Base-by-base conservation (phyloP, 148 eudicot species). In the Spergularia marina region DNA sequence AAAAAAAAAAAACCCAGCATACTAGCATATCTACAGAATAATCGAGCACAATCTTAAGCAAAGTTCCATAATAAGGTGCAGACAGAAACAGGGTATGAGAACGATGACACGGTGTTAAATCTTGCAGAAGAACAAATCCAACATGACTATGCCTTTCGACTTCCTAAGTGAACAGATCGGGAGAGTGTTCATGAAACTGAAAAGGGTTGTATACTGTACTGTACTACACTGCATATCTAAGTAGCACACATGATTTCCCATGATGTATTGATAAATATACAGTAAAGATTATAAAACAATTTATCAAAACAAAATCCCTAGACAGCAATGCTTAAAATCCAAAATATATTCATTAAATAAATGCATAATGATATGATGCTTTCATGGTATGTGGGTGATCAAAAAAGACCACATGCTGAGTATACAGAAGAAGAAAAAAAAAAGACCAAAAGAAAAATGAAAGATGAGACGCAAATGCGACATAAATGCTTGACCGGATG, bases 321-420 rank as follows among this genome's bases (percentile, higher is more conserved):
- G 56, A 51, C 76, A 74, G n/a, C 51, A 54, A 58, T 57, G 73
- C 78, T 79, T 71, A 51, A 76, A 69, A 66, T 70, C 83, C 56
- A 76, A 77, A 68, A 71, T 30, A 16, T 69, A 69, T 74, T 65
- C 56, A 75, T 44, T 44, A 15, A 77, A 72, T 51, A 52, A 76
- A 71, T 58, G 73, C 72, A 80, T 65, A 72, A 80, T 71, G 55
- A 75, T 53, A 81, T 47, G 76, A 77, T 76, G 73, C 55, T 67
- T 76, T 77, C 83, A 67, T 58, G 58, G 77, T 76, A 76, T 81
- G 70, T 73, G 80, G 80, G 76, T 65, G 73, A 72, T 76, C 71
- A 69, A 69, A 55, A 80, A 63, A 47, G 76, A 80, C 79, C 83
- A 80, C 73, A 65, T 58, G 54, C 65, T 41, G 49, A 51, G 80